phyloP scores from a whole-genome alignment of 2,329 filamentous ascomycete species.

The Microdochium paspali region DNA sequence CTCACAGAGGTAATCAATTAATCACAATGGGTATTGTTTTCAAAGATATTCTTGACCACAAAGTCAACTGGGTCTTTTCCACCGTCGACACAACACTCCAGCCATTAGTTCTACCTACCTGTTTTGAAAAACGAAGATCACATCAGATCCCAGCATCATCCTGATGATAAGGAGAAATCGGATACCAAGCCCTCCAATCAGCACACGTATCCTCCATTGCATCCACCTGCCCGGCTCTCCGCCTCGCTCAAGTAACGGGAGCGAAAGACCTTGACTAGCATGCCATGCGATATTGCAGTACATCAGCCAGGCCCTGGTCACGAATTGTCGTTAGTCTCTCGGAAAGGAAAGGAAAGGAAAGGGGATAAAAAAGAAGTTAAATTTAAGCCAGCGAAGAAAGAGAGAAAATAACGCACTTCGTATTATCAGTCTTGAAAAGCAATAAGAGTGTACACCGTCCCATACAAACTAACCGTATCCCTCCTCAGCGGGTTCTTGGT shows the following conservation, averaged over 20 bases:
- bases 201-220: not conserved
- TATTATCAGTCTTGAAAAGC: constrained; percentile 27
- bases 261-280: constrained; percentile 29
- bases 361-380: not conserved
- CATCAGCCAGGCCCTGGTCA: constrained; percentile 21
- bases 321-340: not conserved
- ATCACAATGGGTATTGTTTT: no score
- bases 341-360: not conserved
- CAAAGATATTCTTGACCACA: no score
- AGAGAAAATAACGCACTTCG: constrained; percentile 20
- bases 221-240: not conserved
- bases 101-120: no score
- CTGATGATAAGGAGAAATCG: not conserved
- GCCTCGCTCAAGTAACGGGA: constrained; percentile 34
- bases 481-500: constrained; percentile 24
- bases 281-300: constrained; percentile 35
- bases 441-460: constrained; percentile 22
- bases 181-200: not conserved
- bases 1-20: no score
- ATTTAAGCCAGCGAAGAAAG: not conserved
- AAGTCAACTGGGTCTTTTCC: no score
- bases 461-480: constrained; percentile 23
- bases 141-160: constrained; percentile 2
- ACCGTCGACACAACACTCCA: no score
- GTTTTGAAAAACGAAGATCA: no score